These are phyloP conservation scores for Dendrobium catenatum DNA, from an alignment of 106 monocot genomes.

Conservation along the genomic window DNA sequence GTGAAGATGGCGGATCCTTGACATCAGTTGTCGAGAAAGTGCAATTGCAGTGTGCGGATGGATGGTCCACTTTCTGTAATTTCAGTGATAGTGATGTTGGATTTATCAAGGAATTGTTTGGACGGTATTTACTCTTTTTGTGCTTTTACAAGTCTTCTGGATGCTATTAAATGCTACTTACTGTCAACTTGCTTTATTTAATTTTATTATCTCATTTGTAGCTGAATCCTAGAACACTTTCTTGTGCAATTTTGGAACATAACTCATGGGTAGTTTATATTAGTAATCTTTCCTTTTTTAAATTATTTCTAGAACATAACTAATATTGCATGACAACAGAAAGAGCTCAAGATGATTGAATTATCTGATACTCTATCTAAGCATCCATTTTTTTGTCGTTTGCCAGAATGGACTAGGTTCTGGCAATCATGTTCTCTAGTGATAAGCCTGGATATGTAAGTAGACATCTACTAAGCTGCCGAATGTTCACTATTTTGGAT, in stretches of 20 bases:
- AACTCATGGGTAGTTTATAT: background rate
- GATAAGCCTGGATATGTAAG: too few species aligned
- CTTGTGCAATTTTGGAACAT: background rate
- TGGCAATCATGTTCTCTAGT: too few species aligned
- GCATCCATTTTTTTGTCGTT: too few species aligned
- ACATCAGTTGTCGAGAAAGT: conserved; percentile 14
- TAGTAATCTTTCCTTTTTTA: too few species aligned
- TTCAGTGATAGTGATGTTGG: conserved; percentile 23
- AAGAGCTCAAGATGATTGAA: too few species aligned
- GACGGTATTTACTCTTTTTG: conserved; percentile 42
- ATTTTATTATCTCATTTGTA: background rate
- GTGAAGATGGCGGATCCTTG: conserved; percentile 12
- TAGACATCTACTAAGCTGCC: too few species aligned
- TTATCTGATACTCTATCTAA: too few species aligned
- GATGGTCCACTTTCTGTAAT: conserved; percentile 16
- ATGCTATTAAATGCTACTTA: background rate
- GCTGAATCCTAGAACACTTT: background rate
- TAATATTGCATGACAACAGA: too few species aligned
- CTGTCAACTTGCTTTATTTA: background rate
- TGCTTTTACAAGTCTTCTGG: background rate
- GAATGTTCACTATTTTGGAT: too few species aligned
- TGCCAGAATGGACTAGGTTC: too few species aligned
- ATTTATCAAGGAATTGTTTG: conserved; percentile 56
- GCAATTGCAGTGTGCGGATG: conserved; percentile 4
- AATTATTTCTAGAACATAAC: too few species aligned